These are phyloP conservation scores for Cercospora zeae-maydis DNA, from an alignment of 2,329 filamentous ascomycete genomes.

Conservation along the genomic window DNA sequence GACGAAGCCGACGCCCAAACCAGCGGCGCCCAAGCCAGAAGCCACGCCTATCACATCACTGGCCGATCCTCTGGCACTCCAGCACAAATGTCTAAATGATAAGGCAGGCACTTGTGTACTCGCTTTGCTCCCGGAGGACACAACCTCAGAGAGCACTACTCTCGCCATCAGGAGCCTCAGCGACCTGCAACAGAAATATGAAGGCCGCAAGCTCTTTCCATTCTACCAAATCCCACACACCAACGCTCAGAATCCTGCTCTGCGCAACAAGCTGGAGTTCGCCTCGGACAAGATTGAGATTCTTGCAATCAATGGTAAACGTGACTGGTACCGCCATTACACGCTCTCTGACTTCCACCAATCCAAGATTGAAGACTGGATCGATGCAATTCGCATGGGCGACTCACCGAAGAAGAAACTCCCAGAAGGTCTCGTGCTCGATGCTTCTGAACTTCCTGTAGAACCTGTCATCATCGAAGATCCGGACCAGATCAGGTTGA, in stretches of 20 bases:
- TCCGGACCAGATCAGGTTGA: constrained; percentile 17
- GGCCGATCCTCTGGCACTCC: constrained; percentile 60
- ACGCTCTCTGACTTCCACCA: constrained; percentile 52
- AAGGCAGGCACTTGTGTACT: constrained; percentile 83
- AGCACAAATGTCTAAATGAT: constrained; percentile 66
- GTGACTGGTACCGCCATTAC: constrained; percentile 80
- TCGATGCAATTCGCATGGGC: constrained; percentile 86
- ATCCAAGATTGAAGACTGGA: constrained; percentile 72
- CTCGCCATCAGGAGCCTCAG: constrained; percentile 59
- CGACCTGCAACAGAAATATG: constrained; percentile 72
- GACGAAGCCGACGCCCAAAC: constrained; percentile 47
- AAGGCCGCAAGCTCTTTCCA: constrained; percentile 70
- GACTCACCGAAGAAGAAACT: constrained; percentile 76
- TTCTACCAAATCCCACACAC: constrained; percentile 69
- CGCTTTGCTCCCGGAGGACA: constrained; percentile 60
- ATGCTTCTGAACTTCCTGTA: constrained; percentile 27
- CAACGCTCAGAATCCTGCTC: constrained; percentile 54
- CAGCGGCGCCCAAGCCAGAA: constrained; percentile 49
- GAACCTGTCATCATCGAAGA: constrained; percentile 27
- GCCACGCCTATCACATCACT: constrained; percentile 63
- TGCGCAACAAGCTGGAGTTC: constrained; percentile 63
- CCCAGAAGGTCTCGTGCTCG: constrained; percentile 47
- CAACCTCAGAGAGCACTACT: constrained; percentile 24
- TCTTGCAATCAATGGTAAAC: constrained; percentile 78
- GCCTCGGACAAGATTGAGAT: constrained; percentile 60